Evolutionary conservation across 2,329 filamentous ascomycete genomes (phyloP), one percentile per base, ranked within the genome.

Genomic region (Claviceps arundinis): DNA sequence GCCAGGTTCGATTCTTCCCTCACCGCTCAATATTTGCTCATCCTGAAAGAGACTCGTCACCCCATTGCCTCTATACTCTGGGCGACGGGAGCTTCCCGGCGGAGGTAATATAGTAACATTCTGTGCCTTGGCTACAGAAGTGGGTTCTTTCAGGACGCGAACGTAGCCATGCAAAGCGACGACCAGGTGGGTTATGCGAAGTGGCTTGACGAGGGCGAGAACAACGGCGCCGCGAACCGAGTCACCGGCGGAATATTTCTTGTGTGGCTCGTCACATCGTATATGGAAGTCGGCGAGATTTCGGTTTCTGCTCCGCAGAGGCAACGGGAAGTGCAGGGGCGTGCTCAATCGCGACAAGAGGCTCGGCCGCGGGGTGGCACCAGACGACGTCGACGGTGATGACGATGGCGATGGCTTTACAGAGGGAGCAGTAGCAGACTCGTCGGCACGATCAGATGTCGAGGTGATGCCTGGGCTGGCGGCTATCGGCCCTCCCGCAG

Each of bases 31-130:
- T 14, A 88, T 84, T 63, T 84, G 77, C 69, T 93, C 87, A 62
- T 93, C 87, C 66, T 89, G 84, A 62, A 91, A 93, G 46, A 93
- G 71, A 43, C 84, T 85, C n/a, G 83, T 85, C 59, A 87, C 81
- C 37, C 87, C 86, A 70, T 87, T 87, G 59, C 84, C 84, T 61
- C 83, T 83, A 62, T 87, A 87, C 57, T 76, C 76, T 19, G 71
- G 68, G 30, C 67, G 69, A 26, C 57, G 61, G 53, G 59, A 70
- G 62, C 66, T 56, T 60, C 68, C 60, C 58, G 65, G 58, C 64
- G 66, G 60, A 22, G 68, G 63, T 22, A 72, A 64, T 5, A 71
- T 69, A 47, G 73, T 71, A 56, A 69, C 60, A 51, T 67, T 65
- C 50, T 75, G 70, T 52, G 75, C 73, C 54, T 76, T 77, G 55